phyloP scores from a whole-genome alignment of 768 basidiomycete genomes.

The Suillus clintonianus region DNA sequence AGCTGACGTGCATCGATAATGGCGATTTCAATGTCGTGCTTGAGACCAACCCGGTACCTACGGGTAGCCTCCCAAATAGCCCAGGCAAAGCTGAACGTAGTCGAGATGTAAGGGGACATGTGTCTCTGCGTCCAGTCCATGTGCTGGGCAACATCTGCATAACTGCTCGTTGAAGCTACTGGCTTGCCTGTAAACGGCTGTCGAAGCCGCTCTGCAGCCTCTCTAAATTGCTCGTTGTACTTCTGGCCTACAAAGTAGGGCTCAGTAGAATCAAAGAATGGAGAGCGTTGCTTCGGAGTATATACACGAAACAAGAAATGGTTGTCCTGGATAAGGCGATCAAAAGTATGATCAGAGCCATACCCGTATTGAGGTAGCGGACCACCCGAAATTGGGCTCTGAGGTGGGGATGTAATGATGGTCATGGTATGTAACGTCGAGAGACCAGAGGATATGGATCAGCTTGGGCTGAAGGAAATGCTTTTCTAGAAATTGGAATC shows the following conservation, averaged over 20 bases:
- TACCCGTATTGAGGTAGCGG: constrained; percentile 76
- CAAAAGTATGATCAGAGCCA: constrained; percentile 61
- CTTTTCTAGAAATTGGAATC: constrained; percentile 28
- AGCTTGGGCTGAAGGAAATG: constrained; percentile 9
- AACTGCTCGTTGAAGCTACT: constrained; percentile 39
- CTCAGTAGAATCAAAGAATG: constrained; percentile 53
- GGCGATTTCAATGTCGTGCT: constrained; percentile 78
- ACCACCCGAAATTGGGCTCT: constrained; percentile 21
- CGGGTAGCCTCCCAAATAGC: constrained; percentile 80
- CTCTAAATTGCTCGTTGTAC: constrained; percentile 49
- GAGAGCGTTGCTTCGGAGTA: constrained; percentile 65
- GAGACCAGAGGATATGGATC: constrained; percentile 12
- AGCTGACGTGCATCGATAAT: constrained; percentile 71
- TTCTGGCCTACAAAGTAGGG: constrained; percentile 70
- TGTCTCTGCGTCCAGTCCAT: constrained; percentile 80
- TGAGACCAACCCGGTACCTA: constrained; percentile 70
- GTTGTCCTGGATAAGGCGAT: constrained; percentile 60
- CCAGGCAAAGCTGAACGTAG: constrained; percentile 83
- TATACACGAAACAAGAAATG: constrained; percentile 81
- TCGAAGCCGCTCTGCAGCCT: constrained; percentile 39
- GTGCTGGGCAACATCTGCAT: constrained; percentile 65
- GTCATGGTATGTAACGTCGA: constrained; percentile 24
- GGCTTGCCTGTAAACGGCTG: constrained; percentile 31
- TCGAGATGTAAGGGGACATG: constrained; percentile 68
- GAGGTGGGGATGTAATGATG: constrained; percentile 13